Percentiles rank a stretch among this genome's conserved stretches.
Evolutionary conservation across 768 basidiomycete species (phyloP).

Genomic region (Termitomyces titanicus): DNA sequence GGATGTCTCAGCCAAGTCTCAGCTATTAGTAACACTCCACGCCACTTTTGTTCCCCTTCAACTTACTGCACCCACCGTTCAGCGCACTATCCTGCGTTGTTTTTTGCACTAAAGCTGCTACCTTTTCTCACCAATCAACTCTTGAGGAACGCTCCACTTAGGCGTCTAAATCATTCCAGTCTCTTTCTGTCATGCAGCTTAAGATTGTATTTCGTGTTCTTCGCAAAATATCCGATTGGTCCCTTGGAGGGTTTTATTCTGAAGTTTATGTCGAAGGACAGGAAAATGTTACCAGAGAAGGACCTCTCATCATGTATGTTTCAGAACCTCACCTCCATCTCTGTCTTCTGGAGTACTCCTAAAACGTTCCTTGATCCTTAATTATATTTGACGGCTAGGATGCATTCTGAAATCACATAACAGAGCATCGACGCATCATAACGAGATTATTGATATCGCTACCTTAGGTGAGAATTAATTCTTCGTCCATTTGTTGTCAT

Average conservation of each 20-base stretch:
- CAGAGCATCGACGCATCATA: constrained; percentile 61
- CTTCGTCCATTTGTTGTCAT: background rate
- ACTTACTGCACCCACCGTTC: no score
- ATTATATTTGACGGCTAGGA: background rate
- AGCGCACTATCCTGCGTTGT: background rate
- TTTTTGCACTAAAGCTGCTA: background rate
- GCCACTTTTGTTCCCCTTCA: background rate
- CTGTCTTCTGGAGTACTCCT: no score
- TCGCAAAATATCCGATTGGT: constrained; percentile 59
- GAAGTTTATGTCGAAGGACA: constrained; percentile 54
- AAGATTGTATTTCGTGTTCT: constrained; percentile 57
- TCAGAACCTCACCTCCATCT: background rate
- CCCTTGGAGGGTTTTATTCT: constrained; percentile 56
- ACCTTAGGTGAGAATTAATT: constrained; percentile 20
- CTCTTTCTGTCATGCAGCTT: constrained; percentile 33
- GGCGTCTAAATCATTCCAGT: background rate
- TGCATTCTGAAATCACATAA: background rate
- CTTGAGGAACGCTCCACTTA: background rate
- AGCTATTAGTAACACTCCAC: no score
- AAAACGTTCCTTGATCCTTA: background rate
- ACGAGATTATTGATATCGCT: constrained; percentile 64
- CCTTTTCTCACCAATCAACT: no score
- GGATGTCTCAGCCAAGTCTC: no score
- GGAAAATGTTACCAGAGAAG: constrained; percentile 53
- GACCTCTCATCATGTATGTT: constrained; percentile 14